Evolutionary conservation across 257 asterid species (phyloP).

Genomic region (Coffea canephora): DNA sequence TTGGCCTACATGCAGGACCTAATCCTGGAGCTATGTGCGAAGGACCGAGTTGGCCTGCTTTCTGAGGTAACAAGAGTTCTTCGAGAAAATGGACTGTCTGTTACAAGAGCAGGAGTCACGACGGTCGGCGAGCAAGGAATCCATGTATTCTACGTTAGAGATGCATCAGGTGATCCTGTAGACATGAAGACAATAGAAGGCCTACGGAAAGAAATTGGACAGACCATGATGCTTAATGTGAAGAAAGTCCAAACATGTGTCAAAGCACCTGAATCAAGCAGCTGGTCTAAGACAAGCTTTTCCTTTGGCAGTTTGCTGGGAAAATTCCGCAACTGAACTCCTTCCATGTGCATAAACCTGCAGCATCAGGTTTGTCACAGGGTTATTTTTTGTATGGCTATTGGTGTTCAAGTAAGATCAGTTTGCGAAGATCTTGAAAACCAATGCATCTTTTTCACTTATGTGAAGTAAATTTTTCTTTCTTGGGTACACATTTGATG

Average conservation of each 20-base stretch:
- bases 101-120: conserved; percentile 84
- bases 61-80: conserved; percentile 88
- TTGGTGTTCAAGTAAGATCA: neutral
- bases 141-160: conserved; percentile 78
- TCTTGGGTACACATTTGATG: neutral
- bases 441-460: neutral
- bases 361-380: neutral
- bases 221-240: conserved; percentile 81
- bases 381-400: conserved; percentile 1
- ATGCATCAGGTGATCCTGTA: conserved; percentile 81
- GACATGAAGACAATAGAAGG: conserved; percentile 66
- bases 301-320: conserved; percentile 77
- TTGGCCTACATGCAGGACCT: conserved; percentile 51
- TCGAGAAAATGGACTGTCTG: conserved; percentile 82
- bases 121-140: conserved; percentile 83
- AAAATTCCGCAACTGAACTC: conserved; percentile 46
- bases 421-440: neutral
- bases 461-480: neutral
- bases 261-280: conserved; percentile 53
- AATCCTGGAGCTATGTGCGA: conserved; percentile 84
- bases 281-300: conserved; percentile 80
- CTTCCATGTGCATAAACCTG: neutral
- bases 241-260: conserved; percentile 48
- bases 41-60: conserved; percentile 91
- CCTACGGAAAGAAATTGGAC: conserved; percentile 71